Conservation (phyloP, 805 yeast genomes). For the Saccharomyces kudriavzevii region DNA sequence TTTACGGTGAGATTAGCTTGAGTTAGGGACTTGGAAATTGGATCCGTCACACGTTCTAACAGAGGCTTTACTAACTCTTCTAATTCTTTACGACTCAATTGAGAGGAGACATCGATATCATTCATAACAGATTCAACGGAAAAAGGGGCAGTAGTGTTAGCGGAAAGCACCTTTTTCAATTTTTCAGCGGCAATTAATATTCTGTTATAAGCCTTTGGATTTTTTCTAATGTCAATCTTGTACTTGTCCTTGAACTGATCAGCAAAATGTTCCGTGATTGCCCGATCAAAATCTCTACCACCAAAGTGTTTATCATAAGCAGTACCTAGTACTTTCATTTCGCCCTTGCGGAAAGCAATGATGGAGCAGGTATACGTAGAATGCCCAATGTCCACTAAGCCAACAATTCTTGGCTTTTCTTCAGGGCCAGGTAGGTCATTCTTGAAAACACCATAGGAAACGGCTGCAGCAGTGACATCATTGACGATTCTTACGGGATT, state of each 20-base stretch:
- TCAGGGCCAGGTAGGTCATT: slow-evolving; percentile 78
- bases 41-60: slow-evolving; percentile 64
- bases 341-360: slow-evolving; percentile 92
- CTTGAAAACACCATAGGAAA: slow-evolving; percentile 98
- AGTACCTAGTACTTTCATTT: slow-evolving; percentile 83
- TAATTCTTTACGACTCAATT: slow-evolving; percentile 81
- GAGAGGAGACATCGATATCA: slow-evolving; percentile 89
- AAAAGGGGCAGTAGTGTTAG: slow-evolving; percentile 90
- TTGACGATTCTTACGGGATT: slow-evolving; percentile 98
- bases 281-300: slow-evolving; percentile 93
- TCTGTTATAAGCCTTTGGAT: slow-evolving; percentile 93
- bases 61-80: slow-evolving; percentile 84
- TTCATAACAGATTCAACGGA: slow-evolving; percentile 94
- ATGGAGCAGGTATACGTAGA: slow-evolving; percentile 86
- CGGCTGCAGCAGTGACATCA: slow-evolving; percentile 98
- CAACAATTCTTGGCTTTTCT: slow-evolving; percentile 80
- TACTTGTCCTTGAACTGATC: slow-evolving; percentile 84
- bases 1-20: slow-evolving; percentile 65
- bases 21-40: slow-evolving; percentile 73
- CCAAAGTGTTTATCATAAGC: slow-evolving; percentile 95
- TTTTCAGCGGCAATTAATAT: slow-evolving; percentile 86
- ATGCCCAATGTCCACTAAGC: slow-evolving; percentile 95
- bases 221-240: slow-evolving; percentile 84
- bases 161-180: slow-evolving; percentile 92
- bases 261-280: slow-evolving; percentile 91